phyloP scores from a whole-genome alignment of 139 green algal species.

The Chlorella sp. region DNA sequence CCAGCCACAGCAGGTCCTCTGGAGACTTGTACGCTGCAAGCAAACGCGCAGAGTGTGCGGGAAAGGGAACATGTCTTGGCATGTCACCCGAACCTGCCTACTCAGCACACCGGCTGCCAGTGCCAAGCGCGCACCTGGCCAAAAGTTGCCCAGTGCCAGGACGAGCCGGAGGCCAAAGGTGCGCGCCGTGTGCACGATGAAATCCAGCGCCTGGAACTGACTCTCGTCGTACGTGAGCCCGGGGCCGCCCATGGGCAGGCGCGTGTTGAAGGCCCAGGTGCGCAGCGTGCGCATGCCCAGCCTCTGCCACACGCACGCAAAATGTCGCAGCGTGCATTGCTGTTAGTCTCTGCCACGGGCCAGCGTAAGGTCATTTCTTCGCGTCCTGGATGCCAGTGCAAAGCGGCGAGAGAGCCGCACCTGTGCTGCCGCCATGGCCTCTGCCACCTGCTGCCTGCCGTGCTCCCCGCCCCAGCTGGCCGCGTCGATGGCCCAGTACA shows the following conservation, averaged over 20 bases:
- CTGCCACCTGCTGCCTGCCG: conserved; percentile 9
- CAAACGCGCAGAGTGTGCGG: too few relatives aligned
- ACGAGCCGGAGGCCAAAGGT: conserved; percentile 34
- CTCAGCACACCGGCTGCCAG: too few relatives aligned
- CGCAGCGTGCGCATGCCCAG: conserved; percentile 27
- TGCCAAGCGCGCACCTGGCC: too few relatives aligned
- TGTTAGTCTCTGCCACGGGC: not conserved
- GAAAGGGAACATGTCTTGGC: too few relatives aligned
- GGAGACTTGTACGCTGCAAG: conserved; percentile 30
- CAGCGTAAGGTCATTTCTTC: not conserved
- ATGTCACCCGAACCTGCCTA: too few relatives aligned
- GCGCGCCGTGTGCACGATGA: conserved; percentile 27
- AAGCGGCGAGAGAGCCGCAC: not conserved
- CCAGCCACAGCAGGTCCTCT: conserved; percentile 29
- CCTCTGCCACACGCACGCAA: conserved; percentile 7
- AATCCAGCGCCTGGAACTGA: conserved; percentile 43
- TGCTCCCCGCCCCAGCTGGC: conserved; percentile 8
- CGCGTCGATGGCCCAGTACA: conserved; percentile 13
- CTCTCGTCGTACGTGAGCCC: conserved; percentile 41
- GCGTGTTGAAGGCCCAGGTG: conserved; percentile 31
- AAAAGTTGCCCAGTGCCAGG: conserved; percentile 44
- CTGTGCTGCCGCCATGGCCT: conserved; percentile 7
- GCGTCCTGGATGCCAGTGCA: too few relatives aligned
- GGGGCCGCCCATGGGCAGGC: not conserved
- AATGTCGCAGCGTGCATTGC: not conserved